Conservation (phyloP, 805 yeast genomes). For the Yamadazyma philogaea region DNA sequence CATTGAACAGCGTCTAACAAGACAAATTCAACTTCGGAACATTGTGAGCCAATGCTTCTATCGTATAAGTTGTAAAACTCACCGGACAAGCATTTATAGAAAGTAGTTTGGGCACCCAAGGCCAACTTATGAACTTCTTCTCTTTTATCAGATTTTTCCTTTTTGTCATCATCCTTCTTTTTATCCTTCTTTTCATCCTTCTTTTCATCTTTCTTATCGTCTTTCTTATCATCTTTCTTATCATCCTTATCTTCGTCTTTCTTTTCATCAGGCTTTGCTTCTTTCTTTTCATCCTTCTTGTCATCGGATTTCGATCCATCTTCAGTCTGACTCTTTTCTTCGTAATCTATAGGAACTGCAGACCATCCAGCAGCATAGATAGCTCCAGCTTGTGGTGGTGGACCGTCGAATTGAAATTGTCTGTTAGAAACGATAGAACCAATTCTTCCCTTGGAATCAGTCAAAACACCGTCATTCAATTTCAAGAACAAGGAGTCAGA, state of each 20-base stretch:
- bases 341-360: slow-evolving; percentile 23
- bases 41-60: slow-evolving; percentile 49
- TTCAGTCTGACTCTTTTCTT: slow-evolving; percentile 4
- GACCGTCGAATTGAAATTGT: slow-evolving; percentile 79
- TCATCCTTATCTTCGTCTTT: not conserved
- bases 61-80: slow-evolving; percentile 77
- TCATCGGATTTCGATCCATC: not conserved
- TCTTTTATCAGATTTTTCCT: not conserved
- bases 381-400: slow-evolving; percentile 79
- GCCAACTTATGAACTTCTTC: slow-evolving; percentile 43
- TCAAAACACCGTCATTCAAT: slow-evolving; percentile 23
- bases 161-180: not conserved
- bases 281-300: not conserved
- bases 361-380: slow-evolving; percentile 66
- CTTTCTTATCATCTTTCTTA: slow-evolving; percentile 1
- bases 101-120: slow-evolving; percentile 56
- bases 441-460: slow-evolving; percentile 40
- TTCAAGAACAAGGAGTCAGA: slow-evolving; percentile 18
- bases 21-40: slow-evolving; percentile 20
- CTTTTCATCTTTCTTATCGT: not conserved
- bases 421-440: slow-evolving; percentile 51
- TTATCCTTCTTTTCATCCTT: not conserved
- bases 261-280: not conserved
- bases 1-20: slow-evolving; percentile 17
- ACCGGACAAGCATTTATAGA: slow-evolving; percentile 77